A percentile compares a stretch with the other conserved stretches of the same genome.
Evolutionary conservation across 1,284 basidiomycete species (phyloP).

Genomic region (Cryptococcus depauperatus): DNA sequence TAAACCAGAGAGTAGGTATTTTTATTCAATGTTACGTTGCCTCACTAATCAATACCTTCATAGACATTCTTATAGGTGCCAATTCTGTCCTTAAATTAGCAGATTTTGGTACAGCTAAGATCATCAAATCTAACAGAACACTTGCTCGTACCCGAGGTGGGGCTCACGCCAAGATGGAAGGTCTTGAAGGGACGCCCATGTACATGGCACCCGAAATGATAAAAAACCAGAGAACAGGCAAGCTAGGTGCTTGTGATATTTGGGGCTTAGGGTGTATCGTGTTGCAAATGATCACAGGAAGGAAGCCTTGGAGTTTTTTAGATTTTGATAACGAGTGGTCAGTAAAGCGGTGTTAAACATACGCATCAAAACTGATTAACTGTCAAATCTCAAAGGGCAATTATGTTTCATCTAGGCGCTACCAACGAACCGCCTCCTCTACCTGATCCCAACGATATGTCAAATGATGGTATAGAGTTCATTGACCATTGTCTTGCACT

Average conservation of each 20-base stretch:
- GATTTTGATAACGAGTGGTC: conserved; percentile 99
- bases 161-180: conserved; percentile 57
- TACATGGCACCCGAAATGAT: conserved; percentile 99
- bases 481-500: conserved; percentile 87
- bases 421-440: conserved; percentile 94
- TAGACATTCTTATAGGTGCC: conserved; percentile 84
- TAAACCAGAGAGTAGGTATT: conserved; percentile 87
- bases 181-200: conserved; percentile 96
- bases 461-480: conserved; percentile 84
- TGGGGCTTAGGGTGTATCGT: conserved; percentile 94
- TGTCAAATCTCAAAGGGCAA: conserved; percentile 57
- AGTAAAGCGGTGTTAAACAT: conserved; percentile 25
- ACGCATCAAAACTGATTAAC: neutral
- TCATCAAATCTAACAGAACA: conserved; percentile 86
- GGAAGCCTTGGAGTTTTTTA: conserved; percentile 95
- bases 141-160: conserved; percentile 57
- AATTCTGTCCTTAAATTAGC: conserved; percentile 94
- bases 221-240: conserved; percentile 68
- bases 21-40: neutral
- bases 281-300: conserved; percentile 87
- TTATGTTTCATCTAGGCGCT: conserved; percentile 99
- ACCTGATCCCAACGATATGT: conserved; percentile 83
- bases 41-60: neutral
- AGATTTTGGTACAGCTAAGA: conserved; percentile 97
- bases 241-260: conserved; percentile 95